Percentiles rank a stretch among this genome's conserved stretches.
phyloP scores from a whole-genome alignment of 257 asterid species.

The Petunia secreta region DNA sequence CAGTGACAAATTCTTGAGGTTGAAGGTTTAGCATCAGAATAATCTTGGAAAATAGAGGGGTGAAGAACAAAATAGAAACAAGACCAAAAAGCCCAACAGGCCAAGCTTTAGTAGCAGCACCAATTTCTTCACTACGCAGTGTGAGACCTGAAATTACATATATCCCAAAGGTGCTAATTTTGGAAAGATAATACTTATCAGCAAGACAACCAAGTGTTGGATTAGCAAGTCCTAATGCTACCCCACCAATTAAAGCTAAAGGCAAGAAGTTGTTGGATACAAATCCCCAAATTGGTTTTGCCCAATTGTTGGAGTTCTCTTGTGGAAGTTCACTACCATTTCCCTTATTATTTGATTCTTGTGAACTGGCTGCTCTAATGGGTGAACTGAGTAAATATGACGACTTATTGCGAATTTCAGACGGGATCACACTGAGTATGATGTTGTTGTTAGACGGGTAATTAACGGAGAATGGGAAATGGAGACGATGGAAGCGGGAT shows the following conservation, averaged over 20 bases:
- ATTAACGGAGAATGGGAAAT: no score
- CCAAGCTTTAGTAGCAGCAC: slow-evolving; percentile 96
- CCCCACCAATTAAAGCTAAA: slow-evolving; percentile 85
- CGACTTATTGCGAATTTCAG: no score
- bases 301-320: slow-evolving; percentile 43
- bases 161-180: slow-evolving; percentile 84
- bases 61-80: slow-evolving; percentile 74
- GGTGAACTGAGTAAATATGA: no score
- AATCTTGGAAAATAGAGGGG: slow-evolving; percentile 78
- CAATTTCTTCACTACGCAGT: slow-evolving; percentile 75
- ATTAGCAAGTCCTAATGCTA: slow-evolving; percentile 75
- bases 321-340: slow-evolving; percentile 43
- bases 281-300: slow-evolving; percentile 49
- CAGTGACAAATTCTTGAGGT: slow-evolving; percentile 94
- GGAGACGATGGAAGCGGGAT: no score
- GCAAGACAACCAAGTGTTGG: slow-evolving; percentile 92
- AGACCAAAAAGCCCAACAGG: slow-evolving; percentile 93
- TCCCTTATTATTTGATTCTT: slow-evolving; percentile 39
- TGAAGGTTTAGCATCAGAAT: slow-evolving; percentile 81
- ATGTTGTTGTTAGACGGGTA: no score
- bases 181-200: slow-evolving; percentile 66
- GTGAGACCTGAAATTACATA: slow-evolving; percentile 86
- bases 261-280: slow-evolving; percentile 77
- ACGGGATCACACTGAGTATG: no score
- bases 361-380: no score